A percentile compares a stretch with the other conserved stretches of the same genome.
These are phyloP conservation scores for Starmerella vaccinii DNA, from an alignment of 805 yeast genomes.

Conservation along the genomic window DNA sequence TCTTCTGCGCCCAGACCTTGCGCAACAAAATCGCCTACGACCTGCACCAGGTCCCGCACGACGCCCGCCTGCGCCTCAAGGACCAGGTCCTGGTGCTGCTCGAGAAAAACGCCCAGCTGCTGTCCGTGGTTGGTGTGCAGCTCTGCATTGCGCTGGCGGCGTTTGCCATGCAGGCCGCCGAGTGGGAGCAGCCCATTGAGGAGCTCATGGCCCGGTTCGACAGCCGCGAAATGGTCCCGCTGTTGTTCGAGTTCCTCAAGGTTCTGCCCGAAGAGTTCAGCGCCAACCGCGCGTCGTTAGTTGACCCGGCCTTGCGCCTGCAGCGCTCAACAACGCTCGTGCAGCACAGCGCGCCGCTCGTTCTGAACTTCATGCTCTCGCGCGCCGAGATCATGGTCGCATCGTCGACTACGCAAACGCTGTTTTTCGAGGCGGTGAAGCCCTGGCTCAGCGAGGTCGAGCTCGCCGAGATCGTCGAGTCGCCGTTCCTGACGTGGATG, in stretches of 20 bases:
- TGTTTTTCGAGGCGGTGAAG: conserved; percentile 63
- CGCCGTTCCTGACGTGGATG: conserved; percentile 57
- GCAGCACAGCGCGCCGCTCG: conserved; percentile 54
- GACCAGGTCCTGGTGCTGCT: conserved; percentile 54
- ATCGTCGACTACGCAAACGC: conserved; percentile 23
- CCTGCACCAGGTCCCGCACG: conserved; percentile 60
- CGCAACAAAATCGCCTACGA: conserved; percentile 79
- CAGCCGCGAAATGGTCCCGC: conserved; percentile 34
- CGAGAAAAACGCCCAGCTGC: conserved; percentile 35
- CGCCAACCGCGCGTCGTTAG: conserved; percentile 60
- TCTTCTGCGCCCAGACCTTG: conserved; percentile 87
- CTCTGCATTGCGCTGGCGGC: conserved; percentile 72
- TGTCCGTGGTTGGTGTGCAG: conserved; percentile 67
- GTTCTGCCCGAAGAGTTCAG: conserved; percentile 88
- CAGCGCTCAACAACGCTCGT: conserved; percentile 54
- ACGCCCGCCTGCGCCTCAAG: conserved; percentile 51
- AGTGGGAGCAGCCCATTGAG: conserved; percentile 60
- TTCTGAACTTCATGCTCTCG: conserved; percentile 48
- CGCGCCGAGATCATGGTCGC: conserved; percentile 34
- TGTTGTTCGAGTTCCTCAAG: conserved; percentile 64
- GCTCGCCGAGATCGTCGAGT: conserved; percentile 52
- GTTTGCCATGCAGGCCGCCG: conserved; percentile 62
- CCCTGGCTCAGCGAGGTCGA: conserved; percentile 90
- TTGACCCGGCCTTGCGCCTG: conserved; percentile 17
- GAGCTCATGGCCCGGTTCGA: conserved; percentile 47